Evolutionary conservation across 2,329 filamentous ascomycete species (phyloP).

Genomic region (Thelonectria rubi): DNA sequence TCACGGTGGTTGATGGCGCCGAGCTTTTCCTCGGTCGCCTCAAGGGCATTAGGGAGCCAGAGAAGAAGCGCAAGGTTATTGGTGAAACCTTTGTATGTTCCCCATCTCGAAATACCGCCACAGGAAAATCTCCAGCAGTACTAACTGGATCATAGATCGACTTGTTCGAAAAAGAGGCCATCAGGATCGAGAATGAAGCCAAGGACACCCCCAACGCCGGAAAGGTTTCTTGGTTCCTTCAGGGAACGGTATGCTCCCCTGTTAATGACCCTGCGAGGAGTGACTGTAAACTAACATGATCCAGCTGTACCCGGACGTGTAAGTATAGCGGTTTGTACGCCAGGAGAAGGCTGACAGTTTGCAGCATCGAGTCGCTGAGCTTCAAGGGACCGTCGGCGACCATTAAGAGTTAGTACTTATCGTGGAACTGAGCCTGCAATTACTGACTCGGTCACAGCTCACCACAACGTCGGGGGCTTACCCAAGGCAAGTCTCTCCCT

Average conservation of each 20-base stretch:
- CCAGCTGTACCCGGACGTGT: not conserved
- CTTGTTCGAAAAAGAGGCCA: conserved; percentile 82
- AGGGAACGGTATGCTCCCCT: conserved; percentile 74
- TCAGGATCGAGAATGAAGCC: conserved; percentile 74
- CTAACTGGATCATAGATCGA: conserved; percentile 50
- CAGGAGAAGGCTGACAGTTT: too few relatives aligned
- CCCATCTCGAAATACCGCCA: not conserved
- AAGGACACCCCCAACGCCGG: conserved; percentile 73
- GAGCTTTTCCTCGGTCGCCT: conserved; percentile 81
- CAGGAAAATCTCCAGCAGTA: not conserved
- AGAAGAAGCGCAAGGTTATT: conserved; percentile 92
- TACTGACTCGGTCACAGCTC: not conserved
- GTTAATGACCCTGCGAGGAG: too few relatives aligned
- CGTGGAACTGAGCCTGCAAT: not conserved
- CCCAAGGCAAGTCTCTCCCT: not conserved
- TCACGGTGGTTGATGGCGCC: conserved; percentile 84
- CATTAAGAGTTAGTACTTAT: conserved; percentile 51
- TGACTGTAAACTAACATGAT: not conserved
- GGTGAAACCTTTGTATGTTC: conserved; percentile 65
- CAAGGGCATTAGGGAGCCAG: conserved; percentile 79
- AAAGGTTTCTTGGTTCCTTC: conserved; percentile 85
- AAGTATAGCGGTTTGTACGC: too few relatives aligned
- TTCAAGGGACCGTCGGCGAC: conserved; percentile 60
- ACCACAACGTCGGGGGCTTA: conserved; percentile 34
- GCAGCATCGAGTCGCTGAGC: conserved; percentile 38